Evolutionary conservation across 2,329 filamentous ascomycete species (phyloP).

Genomic region (Aspergillus pseudoviridinutans): DNA sequence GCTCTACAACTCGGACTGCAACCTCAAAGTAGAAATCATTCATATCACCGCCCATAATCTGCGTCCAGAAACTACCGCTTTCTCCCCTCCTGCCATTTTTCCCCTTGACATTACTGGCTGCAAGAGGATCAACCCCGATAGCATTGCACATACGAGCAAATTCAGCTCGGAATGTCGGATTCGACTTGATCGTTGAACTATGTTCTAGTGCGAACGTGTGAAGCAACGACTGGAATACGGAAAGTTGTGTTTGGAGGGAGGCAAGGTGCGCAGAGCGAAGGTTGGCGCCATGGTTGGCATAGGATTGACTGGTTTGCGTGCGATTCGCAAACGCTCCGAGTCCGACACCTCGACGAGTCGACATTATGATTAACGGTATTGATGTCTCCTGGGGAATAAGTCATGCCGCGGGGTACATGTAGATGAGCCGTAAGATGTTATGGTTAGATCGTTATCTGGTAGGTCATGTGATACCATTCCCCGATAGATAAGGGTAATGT

Average conservation of each 20-base stretch:
- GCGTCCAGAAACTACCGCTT: conserved; percentile 78
- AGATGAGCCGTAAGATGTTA: not conserved
- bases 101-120: conserved; percentile 56
- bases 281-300: conserved; percentile 80
- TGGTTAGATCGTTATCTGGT: not conserved
- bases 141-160: conserved; percentile 98
- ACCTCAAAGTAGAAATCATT: conserved; percentile 99
- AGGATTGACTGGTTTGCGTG: conserved; percentile 80
- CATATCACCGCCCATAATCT: conserved; percentile 83
- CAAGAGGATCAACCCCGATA: conserved; percentile 92
- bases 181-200: conserved; percentile 90
- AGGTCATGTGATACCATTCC: conserved; percentile 19
- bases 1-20: conserved; percentile 89
- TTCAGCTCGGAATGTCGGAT: conserved; percentile 90
- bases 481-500: conserved; percentile 25
- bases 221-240: conserved; percentile 90
- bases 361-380: conserved; percentile 30
- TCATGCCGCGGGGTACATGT: not conserved
- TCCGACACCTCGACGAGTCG: conserved; percentile 64
- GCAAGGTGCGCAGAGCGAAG: conserved; percentile 81
- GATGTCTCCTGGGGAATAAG: not conserved
- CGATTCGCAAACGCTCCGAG: conserved; percentile 85
- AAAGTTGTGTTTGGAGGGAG: conserved; percentile 86
- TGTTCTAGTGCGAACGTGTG: conserved; percentile 95
- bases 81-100: conserved; percentile 44